Evolutionary conservation across 441 rosid genomes (phyloP), one percentile per base, ranked within the genome.

Genomic region (Euphorbia schlechtendalii): DNA sequence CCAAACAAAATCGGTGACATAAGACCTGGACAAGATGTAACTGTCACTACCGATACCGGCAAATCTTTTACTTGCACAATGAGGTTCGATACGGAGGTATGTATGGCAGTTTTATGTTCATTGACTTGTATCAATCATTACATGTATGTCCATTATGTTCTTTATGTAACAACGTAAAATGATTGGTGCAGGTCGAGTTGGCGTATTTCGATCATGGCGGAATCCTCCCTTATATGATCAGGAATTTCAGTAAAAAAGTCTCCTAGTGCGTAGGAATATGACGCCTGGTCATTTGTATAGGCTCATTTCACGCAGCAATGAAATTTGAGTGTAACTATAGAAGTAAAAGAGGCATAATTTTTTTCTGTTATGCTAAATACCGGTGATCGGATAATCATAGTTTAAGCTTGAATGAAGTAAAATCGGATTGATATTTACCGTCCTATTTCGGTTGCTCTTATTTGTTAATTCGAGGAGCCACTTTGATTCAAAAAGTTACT

Each of bases 31-130:
- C 97, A 92, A 78, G 98, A 92, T 52, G 90, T 88, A 40, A 78
- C 80, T 8, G 92, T 92, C 74, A 82, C 80, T 18, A 92, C 96
- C 0, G 88, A 90, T 72, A 70, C 61, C 20, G 98, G 98, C 58
- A 88, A 92, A 76, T 84, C 96, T 38, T 88, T 92, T 81, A 85
- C 83, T 49, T 88, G 97, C 84, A 81, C 82, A 3, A 87, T 72
- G 56, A 89, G 97, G 48, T 92, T 92, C 32, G 98, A 90, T 80
- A 89, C 98, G 0, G 96, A 87, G 96, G n/a, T n/a, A n/a, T n/a
- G 98, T 92, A 82, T 24, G 5, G 9, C 15, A 12, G 17, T 7
- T 8, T 5, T 4, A 52, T 52, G 21, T 52, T 52, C 56, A 22
- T 14, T 4, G 3, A 2, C 24, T 20, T 21, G 21, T 9, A 20